Base-by-base conservation (phyloP, 2,329 filamentous ascomycete species). In the Fusarium cicatricum region DNA sequence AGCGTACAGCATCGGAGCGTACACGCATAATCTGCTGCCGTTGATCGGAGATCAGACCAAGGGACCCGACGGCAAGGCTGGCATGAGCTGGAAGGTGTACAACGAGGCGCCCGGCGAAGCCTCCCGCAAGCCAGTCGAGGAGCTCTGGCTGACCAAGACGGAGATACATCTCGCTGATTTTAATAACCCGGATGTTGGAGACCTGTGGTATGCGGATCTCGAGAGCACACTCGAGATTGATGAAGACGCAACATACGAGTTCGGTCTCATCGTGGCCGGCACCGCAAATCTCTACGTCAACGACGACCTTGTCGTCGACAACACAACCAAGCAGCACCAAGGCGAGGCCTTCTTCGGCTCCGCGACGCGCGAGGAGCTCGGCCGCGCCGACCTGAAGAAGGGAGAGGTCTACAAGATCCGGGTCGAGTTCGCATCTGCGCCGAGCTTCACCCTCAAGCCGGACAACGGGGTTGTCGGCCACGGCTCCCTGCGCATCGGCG, bases 221-320 rank as follows among this genome's bases (percentile, higher is more conserved):
- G 85, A 89, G 62, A 85, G 85, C 17, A 80, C 76, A 5, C 80
- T 87, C 43, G 82, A 83, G 2, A 82, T 86, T 2, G 82, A 87
- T 4, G 82, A 86, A 58, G 83, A 85, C 60, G 80, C 80, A 34
- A 75, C 80, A 2, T 90, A 86, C 70, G 85, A 90, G 66, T 83
- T 90, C 51, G 84, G 86, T n/a, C 76, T 89, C 21, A 84, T 85
- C 5, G 87, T 90, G 8, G 82, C 82, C 37, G 88, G 88, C 21
- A 87, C 85, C 1, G 87, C 85, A n/a, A 85, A 84, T 62, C 77
- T 90, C 11, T 87, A 82, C 61, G 80, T 90, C 50, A 83, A 90
- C 60, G 85, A 77, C 55, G 75, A 85, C 53, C 74, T 88, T 3
- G 77, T 90, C 26, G 82, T 90, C 16, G 85, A 90, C 73, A 89